Evolutionary conservation across 2,329 filamentous ascomycete genomes (phyloP).

Genomic region (Lomentospora prolificans): DNA sequence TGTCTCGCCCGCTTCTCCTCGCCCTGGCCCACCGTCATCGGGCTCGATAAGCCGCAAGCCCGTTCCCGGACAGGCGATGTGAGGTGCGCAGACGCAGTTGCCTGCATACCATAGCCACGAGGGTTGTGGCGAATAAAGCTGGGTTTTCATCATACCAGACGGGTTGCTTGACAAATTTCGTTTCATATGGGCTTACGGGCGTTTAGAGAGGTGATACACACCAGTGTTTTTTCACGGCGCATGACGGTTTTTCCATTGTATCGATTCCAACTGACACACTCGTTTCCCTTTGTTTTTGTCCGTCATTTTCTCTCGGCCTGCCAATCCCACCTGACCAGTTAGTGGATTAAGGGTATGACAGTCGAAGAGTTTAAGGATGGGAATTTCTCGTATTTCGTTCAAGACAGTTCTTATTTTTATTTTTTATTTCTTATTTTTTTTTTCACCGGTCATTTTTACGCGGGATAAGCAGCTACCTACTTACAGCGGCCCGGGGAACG

Average conservation of each 20-base stretch:
- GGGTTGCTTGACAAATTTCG: conserved; percentile 3
- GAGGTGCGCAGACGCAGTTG: no score
- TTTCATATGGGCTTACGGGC: conserved; percentile 10
- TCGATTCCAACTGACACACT: neutral
- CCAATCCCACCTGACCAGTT: neutral
- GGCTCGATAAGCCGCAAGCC: conserved; percentile 43
- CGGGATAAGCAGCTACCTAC: neutral
- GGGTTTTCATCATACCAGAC: neutral
- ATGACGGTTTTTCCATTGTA: neutral
- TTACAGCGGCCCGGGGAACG: neutral
- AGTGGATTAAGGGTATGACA: no score
- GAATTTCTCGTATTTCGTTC: neutral
- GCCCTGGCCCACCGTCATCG: conserved; percentile 24
- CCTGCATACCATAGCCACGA: no score
- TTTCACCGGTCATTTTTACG: no score
- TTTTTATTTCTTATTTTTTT: neutral
- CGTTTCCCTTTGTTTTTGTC: neutral
- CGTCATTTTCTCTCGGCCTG: neutral
- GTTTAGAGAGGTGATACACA: conserved; percentile 10
- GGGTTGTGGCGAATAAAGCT: neutral
- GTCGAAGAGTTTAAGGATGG: no score
- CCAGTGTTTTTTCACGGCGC: neutral
- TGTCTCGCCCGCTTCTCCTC: conserved; percentile 16
- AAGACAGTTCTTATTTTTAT: neutral
- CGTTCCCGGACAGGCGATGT: conserved; percentile 45